Conservation (phyloP, 2,329 filamentous ascomycete genomes). For the Talaromyces sp. region DNA sequence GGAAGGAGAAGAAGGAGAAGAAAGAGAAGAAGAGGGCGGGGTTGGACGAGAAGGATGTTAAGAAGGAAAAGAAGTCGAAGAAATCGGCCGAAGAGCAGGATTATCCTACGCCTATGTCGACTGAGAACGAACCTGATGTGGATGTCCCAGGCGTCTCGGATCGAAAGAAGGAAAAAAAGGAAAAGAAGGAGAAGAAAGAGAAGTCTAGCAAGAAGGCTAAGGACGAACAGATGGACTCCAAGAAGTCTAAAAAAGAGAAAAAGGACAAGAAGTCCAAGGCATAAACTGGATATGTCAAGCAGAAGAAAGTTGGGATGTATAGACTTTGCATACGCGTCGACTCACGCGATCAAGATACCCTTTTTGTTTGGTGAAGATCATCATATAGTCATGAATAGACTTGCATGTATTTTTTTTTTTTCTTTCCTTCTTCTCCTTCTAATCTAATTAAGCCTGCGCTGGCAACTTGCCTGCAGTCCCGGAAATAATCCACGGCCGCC, state of each 20-base stretch:
- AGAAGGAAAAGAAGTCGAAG: conserved; percentile 22
- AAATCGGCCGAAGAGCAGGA: conserved; percentile 25
- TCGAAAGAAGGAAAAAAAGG: conserved; percentile 21
- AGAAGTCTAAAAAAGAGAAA: conserved; percentile 51
- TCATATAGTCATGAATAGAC: conserved; percentile 9
- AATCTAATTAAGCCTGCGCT: conserved; percentile 39
- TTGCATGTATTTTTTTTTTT: conserved; percentile 19
- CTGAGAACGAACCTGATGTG: conserved; percentile 37
- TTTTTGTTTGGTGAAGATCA: conserved; percentile 27
- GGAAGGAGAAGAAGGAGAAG: conserved; percentile 31
- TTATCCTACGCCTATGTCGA: conserved; percentile 38
- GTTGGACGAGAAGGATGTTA: conserved; percentile 16
- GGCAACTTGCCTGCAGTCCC: conserved; percentile 72
- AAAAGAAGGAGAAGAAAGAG: conserved; percentile 22
- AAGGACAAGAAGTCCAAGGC: conserved; percentile 29
- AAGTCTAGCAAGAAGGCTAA: conserved; percentile 35
- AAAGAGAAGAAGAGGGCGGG: conserved; percentile 28
- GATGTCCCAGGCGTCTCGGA: conserved; percentile 24
- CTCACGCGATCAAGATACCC: conserved; percentile 37
- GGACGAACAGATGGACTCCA: conserved; percentile 33
- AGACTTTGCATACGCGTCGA: conserved; percentile 21
- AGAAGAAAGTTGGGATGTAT: conserved; percentile 8
- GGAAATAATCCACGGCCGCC: conserved; percentile 79
- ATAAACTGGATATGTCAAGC: conserved; percentile 10
- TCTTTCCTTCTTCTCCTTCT: conserved; percentile 1